Conservation (phyloP, 192 early-diverging fungal genomes). For the Gonapodya prolifera region DNA sequence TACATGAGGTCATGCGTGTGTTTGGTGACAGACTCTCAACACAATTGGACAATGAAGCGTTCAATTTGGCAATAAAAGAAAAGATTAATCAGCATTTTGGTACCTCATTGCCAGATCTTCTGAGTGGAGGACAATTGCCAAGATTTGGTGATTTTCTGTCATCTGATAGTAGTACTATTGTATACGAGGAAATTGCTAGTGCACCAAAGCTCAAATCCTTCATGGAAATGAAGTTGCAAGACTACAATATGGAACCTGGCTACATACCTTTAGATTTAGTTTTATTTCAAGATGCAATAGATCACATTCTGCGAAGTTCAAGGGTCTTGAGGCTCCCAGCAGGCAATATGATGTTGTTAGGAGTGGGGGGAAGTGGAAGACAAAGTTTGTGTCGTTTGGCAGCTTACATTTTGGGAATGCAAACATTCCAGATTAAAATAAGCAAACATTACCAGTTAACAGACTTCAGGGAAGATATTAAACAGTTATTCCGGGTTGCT, state of each 20-base stretch:
- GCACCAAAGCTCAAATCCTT: conserved; percentile 35
- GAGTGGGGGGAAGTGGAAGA: conserved; percentile 49
- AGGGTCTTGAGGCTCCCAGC: conserved; percentile 42
- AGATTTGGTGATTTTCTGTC: conserved; percentile 38
- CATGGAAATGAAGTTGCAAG: conserved; percentile 46
- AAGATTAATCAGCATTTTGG: conserved; percentile 33
- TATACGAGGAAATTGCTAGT: conserved; percentile 40
- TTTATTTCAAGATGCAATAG: conserved; percentile 53
- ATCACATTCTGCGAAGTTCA: conserved; percentile 48
- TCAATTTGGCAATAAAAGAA: conserved; percentile 36
- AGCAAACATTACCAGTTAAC: conserved; percentile 40
- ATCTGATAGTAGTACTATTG: conserved; percentile 42
- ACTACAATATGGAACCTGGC: conserved; percentile 44
- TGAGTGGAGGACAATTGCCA: conserved; percentile 39
- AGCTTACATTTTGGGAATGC: conserved; percentile 49
- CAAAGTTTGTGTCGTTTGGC: conserved; percentile 43
- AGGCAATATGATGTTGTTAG: conserved; percentile 47
- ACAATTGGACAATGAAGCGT: conserved; percentile 24
- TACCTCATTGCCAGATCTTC: conserved; percentile 23
- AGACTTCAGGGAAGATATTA: conserved; percentile 42
- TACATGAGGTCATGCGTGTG: conserved; percentile 44
- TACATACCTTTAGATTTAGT: conserved; percentile 34
- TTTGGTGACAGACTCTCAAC: conserved; percentile 50
- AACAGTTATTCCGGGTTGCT: conserved; percentile 36
- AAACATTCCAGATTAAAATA: conserved; percentile 55